These are phyloP conservation scores for Talaromyces sp. DNA, from an alignment of 2,329 filamentous ascomycete genomes.

Conservation along the genomic window DNA sequence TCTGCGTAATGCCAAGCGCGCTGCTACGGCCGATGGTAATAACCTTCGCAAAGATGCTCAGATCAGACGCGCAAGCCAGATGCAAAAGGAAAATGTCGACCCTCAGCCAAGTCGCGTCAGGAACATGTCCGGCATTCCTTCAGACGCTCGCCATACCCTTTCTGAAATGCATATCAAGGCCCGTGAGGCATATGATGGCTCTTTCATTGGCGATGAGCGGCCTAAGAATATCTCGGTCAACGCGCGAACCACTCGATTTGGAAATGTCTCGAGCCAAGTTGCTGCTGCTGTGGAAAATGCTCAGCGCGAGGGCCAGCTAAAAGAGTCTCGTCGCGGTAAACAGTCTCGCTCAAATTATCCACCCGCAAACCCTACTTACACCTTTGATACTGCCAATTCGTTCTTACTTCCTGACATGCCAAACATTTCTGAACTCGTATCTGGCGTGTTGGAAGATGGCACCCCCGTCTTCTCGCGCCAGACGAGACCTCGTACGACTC, in stretches of 20 bases:
- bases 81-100: constrained; percentile 37
- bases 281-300: constrained; percentile 35
- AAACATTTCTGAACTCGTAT: constrained; percentile 58
- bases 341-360: constrained; percentile 18
- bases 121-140: constrained; percentile 16
- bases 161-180: constrained; percentile 54
- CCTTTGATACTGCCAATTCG: constrained; percentile 42
- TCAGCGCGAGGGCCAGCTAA: constrained; percentile 29
- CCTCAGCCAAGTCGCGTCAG: constrained; percentile 32
- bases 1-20: constrained; percentile 23
- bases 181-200: constrained; percentile 48
- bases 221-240: constrained; percentile 39
- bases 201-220: constrained; percentile 47
- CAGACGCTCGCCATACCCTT: constrained; percentile 43
- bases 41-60: constrained; percentile 38
- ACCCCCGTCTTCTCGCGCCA: constrained; percentile 53
- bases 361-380: constrained; percentile 21
- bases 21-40: constrained; percentile 20
- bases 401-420: constrained; percentile 58
- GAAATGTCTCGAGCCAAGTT: constrained; percentile 38
- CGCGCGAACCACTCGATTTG: constrained; percentile 53
- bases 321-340: constrained; percentile 25
- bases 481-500: constrained; percentile 45
- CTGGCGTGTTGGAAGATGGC: constrained; percentile 53
- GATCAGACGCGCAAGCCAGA: constrained; percentile 33